Conservation (phyloP, 768 basidiomycete species). For the Suillus subalutaceus region DNA sequence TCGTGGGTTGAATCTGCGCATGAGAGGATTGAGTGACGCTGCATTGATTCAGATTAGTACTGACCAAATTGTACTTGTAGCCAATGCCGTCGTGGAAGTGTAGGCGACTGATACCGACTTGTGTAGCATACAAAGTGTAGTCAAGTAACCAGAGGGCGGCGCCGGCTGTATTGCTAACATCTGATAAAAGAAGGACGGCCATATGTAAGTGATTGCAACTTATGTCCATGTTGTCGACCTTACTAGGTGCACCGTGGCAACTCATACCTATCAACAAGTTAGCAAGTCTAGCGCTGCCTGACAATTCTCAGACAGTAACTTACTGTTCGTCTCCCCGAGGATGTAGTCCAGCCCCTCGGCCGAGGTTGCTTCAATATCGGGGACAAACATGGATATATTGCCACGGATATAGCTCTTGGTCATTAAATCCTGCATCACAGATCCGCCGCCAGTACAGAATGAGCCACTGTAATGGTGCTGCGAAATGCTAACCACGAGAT, state of each 20-base stretch:
- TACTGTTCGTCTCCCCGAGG: conserved; percentile 65
- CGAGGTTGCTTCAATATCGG: conserved; percentile 56
- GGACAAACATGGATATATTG: conserved; percentile 53
- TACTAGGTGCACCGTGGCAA: conserved; percentile 41
- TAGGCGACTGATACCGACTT: conserved; percentile 53
- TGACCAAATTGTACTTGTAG: conserved; percentile 69
- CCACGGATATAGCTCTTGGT: conserved; percentile 57
- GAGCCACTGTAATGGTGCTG: conserved; percentile 56
- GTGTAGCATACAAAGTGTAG: conserved; percentile 61
- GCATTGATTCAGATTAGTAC: conserved; percentile 1
- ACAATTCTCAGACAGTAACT: conserved; percentile 27
- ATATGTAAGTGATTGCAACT: neutral
- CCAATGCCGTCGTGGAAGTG: conserved; percentile 73
- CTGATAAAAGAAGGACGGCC: conserved; percentile 29
- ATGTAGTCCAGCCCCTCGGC: conserved; percentile 55
- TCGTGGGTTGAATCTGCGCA: conserved; percentile 61
- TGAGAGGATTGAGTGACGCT: neutral
- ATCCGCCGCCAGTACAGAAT: conserved; percentile 58
- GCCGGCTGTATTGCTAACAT: conserved; percentile 71
- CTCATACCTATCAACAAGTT: conserved; percentile 28
- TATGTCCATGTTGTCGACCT: neutral
- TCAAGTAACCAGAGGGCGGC: conserved; percentile 71
- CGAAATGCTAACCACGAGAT: conserved; percentile 33
- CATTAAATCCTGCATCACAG: conserved; percentile 66
- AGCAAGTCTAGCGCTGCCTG: neutral